Evolutionary conservation across 805 yeast species (phyloP), one percentile per base, ranked within the genome.

Genomic region (Clavispora fructus): DNA sequence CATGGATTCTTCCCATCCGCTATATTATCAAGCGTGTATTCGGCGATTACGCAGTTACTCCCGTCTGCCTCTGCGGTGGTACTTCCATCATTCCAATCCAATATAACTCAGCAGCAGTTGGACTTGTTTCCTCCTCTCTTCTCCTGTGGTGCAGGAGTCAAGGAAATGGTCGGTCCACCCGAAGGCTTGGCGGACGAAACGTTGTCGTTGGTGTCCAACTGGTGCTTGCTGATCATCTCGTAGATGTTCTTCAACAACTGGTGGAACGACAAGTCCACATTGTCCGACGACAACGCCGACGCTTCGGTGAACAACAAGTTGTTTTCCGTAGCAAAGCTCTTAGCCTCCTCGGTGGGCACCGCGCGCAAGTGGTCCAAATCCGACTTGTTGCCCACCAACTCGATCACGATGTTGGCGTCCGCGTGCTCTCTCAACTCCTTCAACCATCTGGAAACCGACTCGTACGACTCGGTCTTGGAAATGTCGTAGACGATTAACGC

Each of bases 291-390:
- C 52, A 94, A 77, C 26, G 98, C 99, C 50, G 95, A 85, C 13
- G 98, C 95, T 74, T 94, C 99, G 40, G 97, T 92, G 65, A 94
- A 94, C 59, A 94, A 74, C 58, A 94, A 76, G 65, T 81, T 87
- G 72, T 94, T 91, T 68, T 94, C 97, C 49, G 87, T 80, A 35
- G 97, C 96, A 71, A 91, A 91, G 61, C 85, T 87, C 68, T 84
- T 86, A 49, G 98, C 99, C 69, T 94, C 99, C 48, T 94, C 98
- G 29, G 97, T 91, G 49, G 98, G 96, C 17, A 94, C 96, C 0
- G 97, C 97, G 61, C 99, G 82, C 62, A 90, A 74, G 68, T 92
- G 97, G 56, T 84, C 87, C 64, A 90, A 75, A 74, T 91, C 97
- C 29, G 87, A 80, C 67, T 91, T 91, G 71, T 90, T 91, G 59